Evolutionary conservation across 768 basidiomycete species (phyloP).

Genomic region (Leccinum boreale): DNA sequence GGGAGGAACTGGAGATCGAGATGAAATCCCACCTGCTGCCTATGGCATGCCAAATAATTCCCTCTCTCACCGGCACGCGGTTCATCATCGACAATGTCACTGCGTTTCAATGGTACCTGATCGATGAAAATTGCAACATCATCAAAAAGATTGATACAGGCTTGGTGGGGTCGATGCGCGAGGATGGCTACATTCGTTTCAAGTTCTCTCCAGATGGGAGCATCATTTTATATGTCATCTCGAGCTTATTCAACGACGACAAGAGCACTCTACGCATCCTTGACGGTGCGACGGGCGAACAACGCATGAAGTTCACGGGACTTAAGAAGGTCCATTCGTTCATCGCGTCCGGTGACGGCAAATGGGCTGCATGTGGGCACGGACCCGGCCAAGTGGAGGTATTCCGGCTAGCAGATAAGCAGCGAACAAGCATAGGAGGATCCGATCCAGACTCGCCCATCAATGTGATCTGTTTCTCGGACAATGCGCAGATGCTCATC

Average conservation of each 20-base stretch:
- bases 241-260: conserved; percentile 1
- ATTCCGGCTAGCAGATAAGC: neutral
- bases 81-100: conserved; percentile 3
- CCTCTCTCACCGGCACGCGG: conserved; percentile 9
- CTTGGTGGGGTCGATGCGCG: neutral
- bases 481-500: conserved; percentile 10
- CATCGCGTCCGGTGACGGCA: conserved; percentile 4
- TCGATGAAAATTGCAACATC: neutral
- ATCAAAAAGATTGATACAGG: conserved; percentile 14
- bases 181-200: neutral
- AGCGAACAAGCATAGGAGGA: neutral
- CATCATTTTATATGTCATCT: conserved; percentile 3
- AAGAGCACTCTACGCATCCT: conserved; percentile 11
- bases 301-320: conserved; percentile 4
- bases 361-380: conserved; percentile 8
- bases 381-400: conserved; percentile 4
- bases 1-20: neutral
- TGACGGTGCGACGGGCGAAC: conserved; percentile 10
- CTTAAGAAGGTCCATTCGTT: conserved; percentile 6
- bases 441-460: neutral
- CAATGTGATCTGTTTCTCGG: conserved; percentile 16
- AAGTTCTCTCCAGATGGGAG: conserved; percentile 14
- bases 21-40: neutral
- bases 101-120: neutral
- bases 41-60: neutral